Conservation (phyloP, 2,329 filamentous ascomycete species). For the Fusarium xyrophilum region DNA sequence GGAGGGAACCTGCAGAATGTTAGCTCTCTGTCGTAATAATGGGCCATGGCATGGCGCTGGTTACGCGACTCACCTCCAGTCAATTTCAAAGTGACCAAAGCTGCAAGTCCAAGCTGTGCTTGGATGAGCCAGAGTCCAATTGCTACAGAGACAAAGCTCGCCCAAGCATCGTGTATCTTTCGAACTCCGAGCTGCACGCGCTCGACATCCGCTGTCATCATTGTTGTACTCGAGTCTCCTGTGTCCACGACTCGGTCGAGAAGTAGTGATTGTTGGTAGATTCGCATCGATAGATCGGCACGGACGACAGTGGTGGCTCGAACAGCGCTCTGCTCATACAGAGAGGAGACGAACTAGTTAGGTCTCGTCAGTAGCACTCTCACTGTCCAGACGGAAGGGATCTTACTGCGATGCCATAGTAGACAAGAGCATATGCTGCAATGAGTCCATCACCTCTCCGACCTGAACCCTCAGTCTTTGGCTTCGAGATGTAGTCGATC, state of each 20-base stretch:
- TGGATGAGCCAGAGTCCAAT: not conserved
- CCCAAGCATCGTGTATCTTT: not conserved
- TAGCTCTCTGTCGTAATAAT: not conserved
- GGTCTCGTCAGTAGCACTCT: fast-evolving
- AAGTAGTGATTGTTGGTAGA: not conserved
- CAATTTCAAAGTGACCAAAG: fast-evolving
- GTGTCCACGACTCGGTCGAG: not conserved
- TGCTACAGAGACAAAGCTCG: not conserved
- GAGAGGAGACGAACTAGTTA: not conserved
- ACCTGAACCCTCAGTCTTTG: not conserved
- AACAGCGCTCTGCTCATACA: not conserved
- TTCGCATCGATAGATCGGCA: not conserved
- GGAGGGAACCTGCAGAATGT: fast-evolving
- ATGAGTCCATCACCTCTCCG: not conserved
- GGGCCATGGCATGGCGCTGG: not conserved
- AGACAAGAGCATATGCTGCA: not conserved
- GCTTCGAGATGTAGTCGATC: not conserved
- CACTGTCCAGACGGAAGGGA: fast-evolving
- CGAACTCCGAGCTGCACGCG: not conserved
- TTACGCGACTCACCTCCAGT: not conserved
- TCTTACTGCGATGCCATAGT: not conserved
- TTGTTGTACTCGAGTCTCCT: not conserved
- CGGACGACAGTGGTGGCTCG: not conserved
- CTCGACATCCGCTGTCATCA: not conserved
- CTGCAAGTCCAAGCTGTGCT: not conserved